Percentiles rank a stretch among this genome's conserved stretches.
Conservation (phyloP, 192 early-diverging fungal species). For the Polychytrium aggregatum region DNA sequence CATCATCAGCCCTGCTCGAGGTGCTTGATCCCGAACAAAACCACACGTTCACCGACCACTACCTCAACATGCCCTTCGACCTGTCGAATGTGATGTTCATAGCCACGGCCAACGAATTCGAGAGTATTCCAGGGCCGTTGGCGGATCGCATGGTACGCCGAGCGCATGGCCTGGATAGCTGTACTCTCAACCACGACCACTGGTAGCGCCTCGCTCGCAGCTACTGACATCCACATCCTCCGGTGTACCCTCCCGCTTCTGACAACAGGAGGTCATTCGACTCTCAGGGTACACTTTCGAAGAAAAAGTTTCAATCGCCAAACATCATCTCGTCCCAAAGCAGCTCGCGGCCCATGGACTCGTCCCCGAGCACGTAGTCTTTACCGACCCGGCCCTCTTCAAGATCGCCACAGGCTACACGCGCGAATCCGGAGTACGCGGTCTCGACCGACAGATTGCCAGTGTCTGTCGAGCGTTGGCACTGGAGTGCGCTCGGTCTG, state of each 20-base stretch:
- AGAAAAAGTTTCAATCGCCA: conserved; percentile 71
- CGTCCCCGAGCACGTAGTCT: conserved; percentile 20
- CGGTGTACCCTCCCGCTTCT: too few species aligned
- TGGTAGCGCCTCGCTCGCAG: too few species aligned
- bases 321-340: conserved; percentile 63
- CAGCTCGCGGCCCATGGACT: conserved; percentile 58
- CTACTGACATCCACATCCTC: too few species aligned
- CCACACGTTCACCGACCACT: conserved; percentile 68
- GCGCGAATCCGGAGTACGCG: conserved; percentile 70
- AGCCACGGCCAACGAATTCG: conserved; percentile 68
- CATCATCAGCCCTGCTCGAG: conserved; percentile 71
- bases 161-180: too few species aligned
- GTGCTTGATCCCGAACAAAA: conserved; percentile 84
- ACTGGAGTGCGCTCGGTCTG: conserved; percentile 55
- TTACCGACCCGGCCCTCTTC: conserved; percentile 43
- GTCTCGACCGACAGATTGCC: conserved; percentile 60
- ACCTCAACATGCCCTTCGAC: conserved; percentile 56
- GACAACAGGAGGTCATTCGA: conserved; percentile 56
- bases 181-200: too few species aligned
- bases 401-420: conserved; percentile 62
- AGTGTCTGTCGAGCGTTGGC: conserved; percentile 56
- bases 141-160: conserved; percentile 63
- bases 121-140: conserved; percentile 66
- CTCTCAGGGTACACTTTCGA: conserved; percentile 73
- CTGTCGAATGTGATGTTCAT: conserved; percentile 66